These are phyloP conservation scores for Podospora sp. DNA, from an alignment of 495 filamentous ascomycete genomes.

Conservation along the genomic window DNA sequence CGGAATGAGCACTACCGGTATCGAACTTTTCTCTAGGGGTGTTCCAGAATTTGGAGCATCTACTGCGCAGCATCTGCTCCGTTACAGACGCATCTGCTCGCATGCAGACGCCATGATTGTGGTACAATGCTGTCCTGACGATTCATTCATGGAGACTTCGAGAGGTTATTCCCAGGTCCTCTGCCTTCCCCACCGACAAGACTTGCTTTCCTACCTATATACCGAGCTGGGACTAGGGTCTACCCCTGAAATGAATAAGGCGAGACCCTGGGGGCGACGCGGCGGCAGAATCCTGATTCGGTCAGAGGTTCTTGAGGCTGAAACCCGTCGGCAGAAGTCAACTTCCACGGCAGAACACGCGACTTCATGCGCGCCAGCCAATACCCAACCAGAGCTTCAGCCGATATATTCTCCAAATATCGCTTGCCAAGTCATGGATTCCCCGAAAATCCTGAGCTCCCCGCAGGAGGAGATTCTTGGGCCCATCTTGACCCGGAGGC, in stretches of 20 bases:
- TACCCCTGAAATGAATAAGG: not conserved
- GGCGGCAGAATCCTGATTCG: not conserved
- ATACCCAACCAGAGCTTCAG: conserved; percentile 4
- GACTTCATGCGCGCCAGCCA: not conserved
- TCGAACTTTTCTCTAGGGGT: no score
- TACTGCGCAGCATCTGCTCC: no score
- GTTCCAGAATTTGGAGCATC: no score
- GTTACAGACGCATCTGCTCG: no score
- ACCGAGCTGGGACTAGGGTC: no score
- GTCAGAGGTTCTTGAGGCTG: conserved; percentile 1
- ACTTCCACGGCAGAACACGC: not conserved
- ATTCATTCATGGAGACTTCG: no score
- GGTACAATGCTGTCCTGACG: no score
- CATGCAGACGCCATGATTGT: no score
- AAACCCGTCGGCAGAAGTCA: conserved; percentile 7
- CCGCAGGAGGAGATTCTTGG: not conserved
- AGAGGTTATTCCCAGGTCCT: no score
- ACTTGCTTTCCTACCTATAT: no score
- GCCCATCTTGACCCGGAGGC: not conserved
- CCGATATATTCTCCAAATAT: conserved; percentile 8
- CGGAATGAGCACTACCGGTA: no score
- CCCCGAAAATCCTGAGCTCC: not conserved
- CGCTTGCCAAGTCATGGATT: conserved; percentile 1
- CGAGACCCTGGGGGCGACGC: not conserved
- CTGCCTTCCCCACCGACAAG: no score